Percentiles rank a stretch among this genome's conserved stretches.
Evolutionary conservation across 306 rosid species (phyloP).

Genomic region (Glycine soja): DNA sequence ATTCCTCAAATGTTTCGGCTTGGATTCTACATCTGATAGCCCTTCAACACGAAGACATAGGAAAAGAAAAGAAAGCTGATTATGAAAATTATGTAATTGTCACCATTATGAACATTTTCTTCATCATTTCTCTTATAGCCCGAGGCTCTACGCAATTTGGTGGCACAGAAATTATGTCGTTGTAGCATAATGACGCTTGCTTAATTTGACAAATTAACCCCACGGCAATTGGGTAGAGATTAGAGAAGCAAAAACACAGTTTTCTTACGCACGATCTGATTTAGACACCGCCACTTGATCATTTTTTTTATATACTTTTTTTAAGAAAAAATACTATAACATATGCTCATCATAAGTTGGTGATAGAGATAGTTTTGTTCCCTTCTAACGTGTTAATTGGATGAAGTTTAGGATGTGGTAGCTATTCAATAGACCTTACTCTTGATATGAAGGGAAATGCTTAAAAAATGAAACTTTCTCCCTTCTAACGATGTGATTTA

Average conservation of each 20-base stretch:
- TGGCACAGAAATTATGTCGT: slow-evolving; percentile 1
- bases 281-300: neutral
- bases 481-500: neutral
- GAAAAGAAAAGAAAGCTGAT: slow-evolving; percentile 59
- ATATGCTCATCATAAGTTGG: too few species aligned
- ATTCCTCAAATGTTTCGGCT: slow-evolving; percentile 85
- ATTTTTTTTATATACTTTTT: too few species aligned
- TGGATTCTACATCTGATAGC: slow-evolving; percentile 61
- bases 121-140: neutral
- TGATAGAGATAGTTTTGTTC: slow-evolving; percentile 21
- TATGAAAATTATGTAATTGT: neutral
- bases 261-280: neutral
- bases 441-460: neutral
- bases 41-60: slow-evolving; percentile 54
- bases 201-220: slow-evolving; percentile 18
- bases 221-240: neutral
- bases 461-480: neutral
- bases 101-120: neutral
- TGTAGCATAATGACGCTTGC: neutral
- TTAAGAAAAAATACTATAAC: too few species aligned
- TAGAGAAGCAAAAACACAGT: neutral
- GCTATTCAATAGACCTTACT: neutral
- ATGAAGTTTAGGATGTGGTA: slow-evolving; percentile 8
- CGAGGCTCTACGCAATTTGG: neutral
- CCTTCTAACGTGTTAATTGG: neutral